Evolutionary conservation across 129 eudicot genomes (phyloP).

Genomic region (Tagetes erecta): DNA sequence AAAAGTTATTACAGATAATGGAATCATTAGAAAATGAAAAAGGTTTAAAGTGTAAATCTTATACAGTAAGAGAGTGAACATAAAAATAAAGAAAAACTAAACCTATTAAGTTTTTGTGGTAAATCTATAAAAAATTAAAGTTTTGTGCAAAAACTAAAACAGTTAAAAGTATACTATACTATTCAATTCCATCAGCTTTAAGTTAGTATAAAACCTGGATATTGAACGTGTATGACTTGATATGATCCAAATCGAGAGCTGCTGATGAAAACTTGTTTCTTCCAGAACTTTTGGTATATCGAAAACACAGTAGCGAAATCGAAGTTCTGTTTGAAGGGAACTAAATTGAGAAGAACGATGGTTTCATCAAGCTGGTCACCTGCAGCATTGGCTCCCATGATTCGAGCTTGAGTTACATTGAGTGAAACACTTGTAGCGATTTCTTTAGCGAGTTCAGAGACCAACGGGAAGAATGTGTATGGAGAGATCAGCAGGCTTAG

Average conservation of each 20-base stretch:
- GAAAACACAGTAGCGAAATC: constrained; percentile 49
- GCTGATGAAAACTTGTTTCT: constrained; percentile 50
- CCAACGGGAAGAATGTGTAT: constrained; percentile 85
- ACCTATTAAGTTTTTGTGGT: no score
- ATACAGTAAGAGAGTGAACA: no score
- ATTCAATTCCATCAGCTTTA: no score
- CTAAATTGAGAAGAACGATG: constrained; percentile 69
- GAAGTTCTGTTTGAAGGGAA: constrained; percentile 55
- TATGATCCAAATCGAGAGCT: constrained; percentile 61
- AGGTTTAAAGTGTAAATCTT: no score
- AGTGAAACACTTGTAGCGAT: constrained; percentile 57
- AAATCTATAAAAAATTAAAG: no score
- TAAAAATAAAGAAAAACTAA: no score
- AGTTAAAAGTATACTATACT: no score
- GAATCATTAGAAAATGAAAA: no score
- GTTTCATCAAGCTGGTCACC: constrained; percentile 74
- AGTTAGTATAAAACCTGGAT: constrained; percentile 63
- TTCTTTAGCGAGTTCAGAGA: constrained; percentile 70
- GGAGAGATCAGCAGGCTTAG: constrained; percentile 56
- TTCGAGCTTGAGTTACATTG: constrained; percentile 78
- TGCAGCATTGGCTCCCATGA: constrained; percentile 93
- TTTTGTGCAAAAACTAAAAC: no score
- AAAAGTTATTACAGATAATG: no score
- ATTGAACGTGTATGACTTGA: constrained; percentile 62
- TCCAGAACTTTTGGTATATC: constrained; percentile 78